Evolutionary conservation across 768 basidiomycete species (phyloP), one percentile per base, ranked within the genome.

Genomic region (Amanita fuliginea): DNA sequence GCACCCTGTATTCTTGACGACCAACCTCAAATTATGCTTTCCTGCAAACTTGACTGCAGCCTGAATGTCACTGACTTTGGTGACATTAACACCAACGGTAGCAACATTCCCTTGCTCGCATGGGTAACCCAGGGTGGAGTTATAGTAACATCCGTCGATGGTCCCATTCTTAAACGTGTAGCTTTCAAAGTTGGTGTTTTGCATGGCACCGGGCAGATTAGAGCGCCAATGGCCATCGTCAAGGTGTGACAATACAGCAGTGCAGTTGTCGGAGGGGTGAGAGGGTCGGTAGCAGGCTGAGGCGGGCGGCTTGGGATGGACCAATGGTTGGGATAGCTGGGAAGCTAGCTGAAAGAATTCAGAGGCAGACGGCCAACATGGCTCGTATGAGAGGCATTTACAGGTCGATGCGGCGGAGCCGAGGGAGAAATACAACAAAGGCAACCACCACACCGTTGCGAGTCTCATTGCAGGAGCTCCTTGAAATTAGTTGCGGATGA

Each of bases 111-210:
- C 74, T 54, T 73, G 74, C 2, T 59, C 57, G 51, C 74, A 77
- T 7, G 69, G 63, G 13, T 63, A 39, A 3, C 66, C 68, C 0
- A 70, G 55, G 0, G 64, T 59, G 0, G 68, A 70, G 48, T 78
- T 69, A 37, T 77, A 50, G 33, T 74, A 77, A 67, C 78, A 82
- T 1, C 65, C 68, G 51, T 69, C 69, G 43, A 75, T 71, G 40
- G 72, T 75, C 28, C 69, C 74, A 55, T 74, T 75, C n/a, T 36
- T 53, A n/a, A 63, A 70, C 1, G 60, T 54, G 48, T 56, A 68
- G 1, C 57, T 57, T 47, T 65, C 64, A 42, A 59, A 62, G 43
- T 62, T 63, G n/a, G 54, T 41, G 6, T 54, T 42, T 43, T 75
- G 64, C 63, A 71, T 63, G 1, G 68, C 62, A 0, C 73, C 74